These are phyloP conservation scores for Aphanomyces invadans DNA, from an alignment of 352 stramenopile genomes.

Conservation along the genomic window DNA sequence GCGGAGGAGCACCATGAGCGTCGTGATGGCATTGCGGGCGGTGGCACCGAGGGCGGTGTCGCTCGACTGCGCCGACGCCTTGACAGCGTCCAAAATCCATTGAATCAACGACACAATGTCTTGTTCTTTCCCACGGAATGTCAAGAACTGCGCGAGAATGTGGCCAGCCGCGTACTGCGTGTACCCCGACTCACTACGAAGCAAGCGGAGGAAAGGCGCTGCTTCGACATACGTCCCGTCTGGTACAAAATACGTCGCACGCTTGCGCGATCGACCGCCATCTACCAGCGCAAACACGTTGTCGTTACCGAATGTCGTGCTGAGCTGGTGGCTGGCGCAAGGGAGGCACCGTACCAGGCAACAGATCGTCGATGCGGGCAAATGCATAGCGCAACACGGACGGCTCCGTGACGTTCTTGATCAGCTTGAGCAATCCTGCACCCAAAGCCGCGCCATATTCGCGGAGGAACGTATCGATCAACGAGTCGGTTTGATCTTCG, in stretches of 20 bases:
- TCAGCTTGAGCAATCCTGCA: slow-evolving; percentile 64
- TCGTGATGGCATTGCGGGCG: slow-evolving; percentile 80
- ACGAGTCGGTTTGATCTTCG: slow-evolving; percentile 14
- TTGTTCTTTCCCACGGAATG: slow-evolving; percentile 71
- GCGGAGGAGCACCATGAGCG: slow-evolving; percentile 89
- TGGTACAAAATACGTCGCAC: slow-evolving; percentile 67
- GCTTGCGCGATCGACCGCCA: slow-evolving; percentile 65
- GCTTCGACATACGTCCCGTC: slow-evolving; percentile 68
- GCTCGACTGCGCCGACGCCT: slow-evolving; percentile 46
- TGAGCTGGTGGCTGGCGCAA: neutral
- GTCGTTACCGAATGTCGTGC: neutral
- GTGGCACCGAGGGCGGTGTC: slow-evolving; percentile 66
- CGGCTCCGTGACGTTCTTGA: slow-evolving; percentile 84
- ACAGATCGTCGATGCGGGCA: slow-evolving; percentile 77
- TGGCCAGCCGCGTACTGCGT: slow-evolving; percentile 74
- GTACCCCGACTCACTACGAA: slow-evolving; percentile 80
- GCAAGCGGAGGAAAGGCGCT: slow-evolving; percentile 71
- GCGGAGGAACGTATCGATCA: slow-evolving; percentile 27
- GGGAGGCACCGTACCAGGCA: slow-evolving; percentile 40
- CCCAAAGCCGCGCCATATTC: slow-evolving; percentile 57
- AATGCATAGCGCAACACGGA: slow-evolving; percentile 83
- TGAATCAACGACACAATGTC: slow-evolving; percentile 72
- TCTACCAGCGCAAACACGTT: too few relatives aligned
- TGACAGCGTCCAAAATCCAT: slow-evolving; percentile 67
- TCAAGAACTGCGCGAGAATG: slow-evolving; percentile 77